phyloP scores from a whole-genome alignment of 768 basidiomycete genomes.

The Leccinum fibrillosum region DNA sequence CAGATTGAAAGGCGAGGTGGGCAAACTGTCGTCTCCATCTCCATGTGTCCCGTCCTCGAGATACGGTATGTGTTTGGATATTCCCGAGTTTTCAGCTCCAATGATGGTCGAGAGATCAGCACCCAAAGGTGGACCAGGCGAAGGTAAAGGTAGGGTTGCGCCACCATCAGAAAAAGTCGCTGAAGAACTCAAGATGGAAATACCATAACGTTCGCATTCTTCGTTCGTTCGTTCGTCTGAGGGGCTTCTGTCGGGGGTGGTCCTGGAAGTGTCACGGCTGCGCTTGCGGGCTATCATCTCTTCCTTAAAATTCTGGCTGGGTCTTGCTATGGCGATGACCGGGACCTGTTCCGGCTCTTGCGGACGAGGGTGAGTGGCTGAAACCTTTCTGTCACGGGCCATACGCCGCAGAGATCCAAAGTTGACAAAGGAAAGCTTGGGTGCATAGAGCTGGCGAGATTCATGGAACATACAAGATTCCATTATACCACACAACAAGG shows the following conservation, averaged over 20 bases:
- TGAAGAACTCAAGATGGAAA: constrained; percentile 3
- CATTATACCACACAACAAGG: too few species aligned
- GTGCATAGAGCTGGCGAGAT: not conserved
- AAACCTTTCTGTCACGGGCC: constrained; percentile 41
- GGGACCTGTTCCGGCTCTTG: constrained; percentile 23
- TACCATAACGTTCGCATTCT: constrained; percentile 30
- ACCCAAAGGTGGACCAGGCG: constrained; percentile 36
- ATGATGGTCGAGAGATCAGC: constrained; percentile 74
- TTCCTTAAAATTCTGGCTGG: constrained; percentile 26
- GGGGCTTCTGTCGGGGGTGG: constrained; percentile 24
- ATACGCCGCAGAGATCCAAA: constrained; percentile 59
- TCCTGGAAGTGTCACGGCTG: constrained; percentile 26
- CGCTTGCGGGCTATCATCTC: constrained; percentile 30
- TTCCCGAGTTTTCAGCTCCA: constrained; percentile 71
- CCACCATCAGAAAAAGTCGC: constrained; percentile 1
- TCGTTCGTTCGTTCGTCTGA: constrained; percentile 38
- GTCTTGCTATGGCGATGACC: constrained; percentile 33
- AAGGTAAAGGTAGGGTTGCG: constrained; percentile 20
- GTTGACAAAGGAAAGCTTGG: constrained; percentile 33
- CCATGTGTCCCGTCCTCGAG: constrained; percentile 12
- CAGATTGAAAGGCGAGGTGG: constrained; percentile 24
- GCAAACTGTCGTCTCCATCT: constrained; percentile 15
- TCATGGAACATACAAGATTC: too few species aligned
- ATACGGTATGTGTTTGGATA: constrained; percentile 48
- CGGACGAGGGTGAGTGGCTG: constrained; percentile 18